Conservation (phyloP, 345 rosid genomes). For the Mercurialis annua region DNA sequence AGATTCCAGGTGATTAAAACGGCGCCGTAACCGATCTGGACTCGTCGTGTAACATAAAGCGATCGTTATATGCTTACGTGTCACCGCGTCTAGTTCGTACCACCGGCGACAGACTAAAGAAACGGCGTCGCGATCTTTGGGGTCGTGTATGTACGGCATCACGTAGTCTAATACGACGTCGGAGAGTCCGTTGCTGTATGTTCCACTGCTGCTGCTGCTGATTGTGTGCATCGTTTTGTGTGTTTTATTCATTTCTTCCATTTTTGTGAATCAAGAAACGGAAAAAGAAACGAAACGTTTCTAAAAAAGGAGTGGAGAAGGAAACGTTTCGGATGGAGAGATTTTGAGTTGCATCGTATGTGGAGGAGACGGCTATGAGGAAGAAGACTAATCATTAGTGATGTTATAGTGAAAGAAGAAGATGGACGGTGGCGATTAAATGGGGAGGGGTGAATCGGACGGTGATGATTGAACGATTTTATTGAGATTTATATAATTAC, state of each 20-base stretch:
- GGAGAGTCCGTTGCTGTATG: slow-evolving; percentile 20
- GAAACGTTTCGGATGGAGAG: background rate
- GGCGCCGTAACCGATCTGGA: slow-evolving; percentile 57
- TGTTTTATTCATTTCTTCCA: slow-evolving; percentile 39
- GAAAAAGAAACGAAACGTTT: background rate
- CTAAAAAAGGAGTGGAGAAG: background rate
- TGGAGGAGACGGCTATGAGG: background rate
- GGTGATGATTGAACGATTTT: slow-evolving; percentile 26
- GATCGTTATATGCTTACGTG: slow-evolving; percentile 80
- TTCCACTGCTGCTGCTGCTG: background rate
- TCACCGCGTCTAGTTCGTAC: slow-evolving; percentile 69
- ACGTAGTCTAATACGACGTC: slow-evolving; percentile 61
- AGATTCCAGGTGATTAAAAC: slow-evolving; percentile 69
- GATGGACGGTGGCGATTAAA: slow-evolving; percentile 28
- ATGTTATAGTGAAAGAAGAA: background rate
- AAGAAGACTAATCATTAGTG: background rate
- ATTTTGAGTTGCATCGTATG: background rate
- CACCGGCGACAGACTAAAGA: slow-evolving; percentile 75
- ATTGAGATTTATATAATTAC: too few relatives aligned
- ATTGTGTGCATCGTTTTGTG: slow-evolving; percentile 7
- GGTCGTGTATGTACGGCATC: slow-evolving; percentile 65
- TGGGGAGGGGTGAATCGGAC: slow-evolving; percentile 15
- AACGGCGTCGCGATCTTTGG: slow-evolving; percentile 69
- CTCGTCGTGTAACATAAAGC: slow-evolving; percentile 74
- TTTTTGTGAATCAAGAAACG: background rate